These are phyloP conservation scores for Hanseniaspora hatyaiensis DNA, from an alignment of 805 yeast genomes.

Conservation along the genomic window DNA sequence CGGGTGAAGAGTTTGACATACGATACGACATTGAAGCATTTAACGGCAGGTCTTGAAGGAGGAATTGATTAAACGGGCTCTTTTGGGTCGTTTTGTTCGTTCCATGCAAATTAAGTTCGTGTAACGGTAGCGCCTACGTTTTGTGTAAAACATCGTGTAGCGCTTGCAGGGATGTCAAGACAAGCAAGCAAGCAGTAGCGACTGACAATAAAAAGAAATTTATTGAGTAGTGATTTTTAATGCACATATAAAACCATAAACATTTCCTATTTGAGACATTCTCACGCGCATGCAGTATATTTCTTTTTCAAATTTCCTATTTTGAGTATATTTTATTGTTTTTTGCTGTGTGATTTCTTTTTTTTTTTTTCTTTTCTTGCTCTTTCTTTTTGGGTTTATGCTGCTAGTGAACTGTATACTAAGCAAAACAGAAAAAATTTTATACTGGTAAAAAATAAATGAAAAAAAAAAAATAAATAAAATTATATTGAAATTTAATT, in stretches of 20 bases:
- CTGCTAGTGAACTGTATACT: too few relatives aligned
- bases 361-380: neutral
- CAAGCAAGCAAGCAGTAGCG: too few relatives aligned
- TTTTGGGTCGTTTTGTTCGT: neutral
- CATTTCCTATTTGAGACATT: neutral
- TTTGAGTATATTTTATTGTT: neutral
- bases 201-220: too few relatives aligned
- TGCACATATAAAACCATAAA: neutral
- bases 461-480: neutral
- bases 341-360: neutral
- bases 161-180: too few relatives aligned
- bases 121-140: neutral
- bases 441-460: too few relatives aligned
- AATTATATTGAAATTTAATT: neutral
- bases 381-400: neutral
- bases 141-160: too few relatives aligned
- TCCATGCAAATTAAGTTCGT: neutral
- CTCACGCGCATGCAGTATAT: too few relatives aligned
- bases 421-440: neutral
- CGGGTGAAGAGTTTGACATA: slow-evolving; percentile 1
- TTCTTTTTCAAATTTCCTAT: neutral
- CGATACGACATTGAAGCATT: neutral
- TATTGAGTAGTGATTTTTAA: too few relatives aligned
- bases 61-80: neutral
- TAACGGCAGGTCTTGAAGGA: neutral